phyloP scores from a whole-genome alignment of 164 flowering plant species.

The Chloranthus sessilifolius region DNA sequence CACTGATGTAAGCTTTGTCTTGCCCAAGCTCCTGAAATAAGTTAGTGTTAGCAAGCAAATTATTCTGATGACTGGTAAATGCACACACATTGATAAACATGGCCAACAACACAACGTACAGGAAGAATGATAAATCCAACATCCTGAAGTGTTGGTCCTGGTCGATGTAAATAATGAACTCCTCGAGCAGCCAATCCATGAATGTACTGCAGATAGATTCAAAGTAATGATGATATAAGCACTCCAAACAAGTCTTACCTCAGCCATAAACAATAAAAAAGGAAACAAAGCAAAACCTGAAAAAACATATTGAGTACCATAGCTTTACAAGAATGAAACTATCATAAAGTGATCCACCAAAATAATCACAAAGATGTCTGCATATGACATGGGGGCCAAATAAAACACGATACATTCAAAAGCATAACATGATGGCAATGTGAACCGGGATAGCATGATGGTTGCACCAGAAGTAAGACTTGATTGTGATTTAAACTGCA shows the following conservation, averaged over 20 bases:
- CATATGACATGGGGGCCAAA: too few species aligned
- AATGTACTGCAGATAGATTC: constrained; percentile 53
- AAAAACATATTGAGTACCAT: too few species aligned
- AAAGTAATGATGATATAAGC: background rate
- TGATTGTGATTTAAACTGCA: too few species aligned
- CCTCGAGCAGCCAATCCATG: constrained; percentile 99
- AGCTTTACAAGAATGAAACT: too few species aligned
- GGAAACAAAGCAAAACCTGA: background rate
- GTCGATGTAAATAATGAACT: constrained; percentile 92
- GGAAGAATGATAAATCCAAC: constrained; percentile 86
- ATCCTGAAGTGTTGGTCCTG: constrained; percentile 95
- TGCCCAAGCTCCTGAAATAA: constrained; percentile 75
- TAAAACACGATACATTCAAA: too few species aligned
- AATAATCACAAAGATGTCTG: too few species aligned
- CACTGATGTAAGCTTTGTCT: constrained; percentile 89
- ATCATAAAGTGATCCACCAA: too few species aligned
- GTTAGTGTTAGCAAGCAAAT: constrained; percentile 2
- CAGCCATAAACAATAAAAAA: background rate
- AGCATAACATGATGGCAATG: too few species aligned
- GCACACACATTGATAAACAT: background rate
- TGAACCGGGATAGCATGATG: too few species aligned
- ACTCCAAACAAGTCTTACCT: background rate
- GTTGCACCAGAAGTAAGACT: too few species aligned
- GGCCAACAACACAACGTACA: constrained; percentile 23
- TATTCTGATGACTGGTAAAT: background rate